Conservation (phyloP, 306 rosid genomes). For the Prunus fruticosa region DNA sequence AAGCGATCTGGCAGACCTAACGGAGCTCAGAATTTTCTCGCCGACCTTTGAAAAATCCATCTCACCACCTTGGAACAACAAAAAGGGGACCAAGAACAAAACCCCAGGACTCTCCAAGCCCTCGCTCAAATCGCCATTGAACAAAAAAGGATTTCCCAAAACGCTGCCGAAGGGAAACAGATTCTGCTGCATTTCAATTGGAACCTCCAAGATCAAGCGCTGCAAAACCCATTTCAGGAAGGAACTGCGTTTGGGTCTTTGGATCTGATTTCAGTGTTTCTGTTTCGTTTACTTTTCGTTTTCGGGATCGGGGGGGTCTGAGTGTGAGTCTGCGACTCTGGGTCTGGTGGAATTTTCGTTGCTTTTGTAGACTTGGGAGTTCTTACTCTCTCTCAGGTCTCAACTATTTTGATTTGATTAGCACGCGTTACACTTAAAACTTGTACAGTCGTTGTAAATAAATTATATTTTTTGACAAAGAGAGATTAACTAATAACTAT, state of each 20-base stretch:
- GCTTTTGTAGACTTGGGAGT: not conserved
- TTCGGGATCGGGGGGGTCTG: not conserved
- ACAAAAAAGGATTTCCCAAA: conserved; percentile 73
- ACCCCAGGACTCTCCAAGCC: conserved; percentile 81
- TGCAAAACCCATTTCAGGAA: conserved; percentile 31
- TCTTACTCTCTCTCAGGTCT: not conserved
- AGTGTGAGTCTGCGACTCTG: not conserved
- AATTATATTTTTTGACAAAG: too few species aligned
- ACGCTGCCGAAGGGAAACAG: conserved; percentile 72
- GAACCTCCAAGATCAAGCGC: conserved; percentile 38
- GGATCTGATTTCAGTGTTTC: conserved; percentile 23
- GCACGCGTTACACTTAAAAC: not conserved
- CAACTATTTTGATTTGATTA: not conserved
- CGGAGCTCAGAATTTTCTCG: conserved; percentile 94
- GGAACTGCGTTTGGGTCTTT: not conserved
- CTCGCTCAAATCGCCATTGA: conserved; percentile 81
- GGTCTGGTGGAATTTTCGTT: not conserved
- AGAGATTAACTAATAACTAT: too few species aligned
- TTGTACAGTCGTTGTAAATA: not conserved
- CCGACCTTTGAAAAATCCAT: conserved; percentile 98
- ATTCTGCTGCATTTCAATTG: conserved; percentile 96
- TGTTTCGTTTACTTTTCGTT: not conserved
- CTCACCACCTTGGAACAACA: conserved; percentile 75
- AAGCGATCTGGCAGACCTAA: conserved; percentile 92
- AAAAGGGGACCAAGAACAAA: conserved; percentile 77